phyloP scores from a whole-genome alignment of 345 rosid species.

The Eucalyptus pauciflora region DNA sequence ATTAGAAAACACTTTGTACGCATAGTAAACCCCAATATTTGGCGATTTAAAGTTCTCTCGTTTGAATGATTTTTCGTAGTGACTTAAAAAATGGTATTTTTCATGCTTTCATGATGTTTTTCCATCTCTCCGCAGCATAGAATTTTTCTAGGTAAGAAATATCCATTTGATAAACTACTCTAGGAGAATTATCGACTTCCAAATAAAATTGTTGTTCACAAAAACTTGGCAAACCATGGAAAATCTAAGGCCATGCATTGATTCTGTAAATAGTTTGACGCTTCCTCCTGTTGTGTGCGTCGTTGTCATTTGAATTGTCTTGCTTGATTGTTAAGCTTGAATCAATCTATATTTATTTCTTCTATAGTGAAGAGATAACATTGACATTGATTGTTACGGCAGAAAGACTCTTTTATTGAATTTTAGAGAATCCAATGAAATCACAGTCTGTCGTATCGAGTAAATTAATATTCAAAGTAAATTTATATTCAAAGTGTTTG shows the following conservation, averaged over 20 bases:
- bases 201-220: not conserved
- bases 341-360: too few relatives aligned
- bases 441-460: too few relatives aligned
- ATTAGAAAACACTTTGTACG: not conserved
- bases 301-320: not conserved
- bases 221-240: not conserved
- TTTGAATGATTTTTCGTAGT: not conserved
- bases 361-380: too few relatives aligned
- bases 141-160: not conserved
- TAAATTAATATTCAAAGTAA: too few relatives aligned
- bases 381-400: fast-evolving
- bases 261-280: too few relatives aligned
- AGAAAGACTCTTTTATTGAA: too few relatives aligned
- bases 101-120: not conserved
- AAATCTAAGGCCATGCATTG: not conserved
- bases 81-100: not conserved
- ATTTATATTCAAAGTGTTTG: not conserved
- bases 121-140: not conserved
- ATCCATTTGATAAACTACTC: not conserved
- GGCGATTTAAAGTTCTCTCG: not conserved
- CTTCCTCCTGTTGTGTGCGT: not conserved
- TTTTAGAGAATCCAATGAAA: not conserved
- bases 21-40: not conserved
- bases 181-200: not conserved
- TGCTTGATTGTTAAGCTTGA: not conserved